Evolutionary conservation across 305 asterid genomes (phyloP).

Genomic region (Rubia balearica): DNA sequence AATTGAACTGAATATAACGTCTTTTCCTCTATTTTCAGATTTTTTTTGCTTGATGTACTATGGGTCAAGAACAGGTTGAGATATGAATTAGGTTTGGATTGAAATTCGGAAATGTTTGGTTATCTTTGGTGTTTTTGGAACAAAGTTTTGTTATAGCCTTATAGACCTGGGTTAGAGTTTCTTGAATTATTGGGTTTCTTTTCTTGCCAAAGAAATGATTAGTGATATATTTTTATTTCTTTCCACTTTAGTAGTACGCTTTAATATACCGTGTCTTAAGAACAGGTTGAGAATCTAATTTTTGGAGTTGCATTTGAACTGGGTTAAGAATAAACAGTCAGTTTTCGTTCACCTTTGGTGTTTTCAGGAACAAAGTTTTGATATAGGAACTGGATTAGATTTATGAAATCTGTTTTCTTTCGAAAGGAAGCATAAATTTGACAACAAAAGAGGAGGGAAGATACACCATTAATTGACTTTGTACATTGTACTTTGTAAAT

Average conservation of each 20-base stretch:
- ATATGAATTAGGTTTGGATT: no score
- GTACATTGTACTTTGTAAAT: constrained; percentile 6
- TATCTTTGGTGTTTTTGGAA: no score
- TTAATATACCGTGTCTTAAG: neutral
- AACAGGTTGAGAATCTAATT: neutral
- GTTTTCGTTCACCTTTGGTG: constrained; percentile 14
- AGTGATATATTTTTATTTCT: neutral
- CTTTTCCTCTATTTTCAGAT: no score
- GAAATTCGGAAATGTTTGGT: no score
- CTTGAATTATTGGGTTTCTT: neutral
- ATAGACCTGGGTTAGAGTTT: neutral
- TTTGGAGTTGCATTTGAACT: constrained; percentile 11
- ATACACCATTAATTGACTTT: constrained; percentile 10
- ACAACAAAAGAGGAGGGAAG: neutral
- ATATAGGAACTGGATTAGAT: constrained; percentile 37
- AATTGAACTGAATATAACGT: neutral
- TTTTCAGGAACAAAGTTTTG: constrained; percentile 86
- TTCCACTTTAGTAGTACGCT: neutral
- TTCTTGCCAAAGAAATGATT: neutral
- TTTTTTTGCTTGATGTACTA: no score
- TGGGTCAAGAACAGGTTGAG: no score
- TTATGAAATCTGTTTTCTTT: constrained; percentile 9
- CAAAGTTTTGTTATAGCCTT: no score
- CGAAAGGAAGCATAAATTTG: constrained; percentile 4
- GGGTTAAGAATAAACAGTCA: constrained; percentile 11